Conservation (phyloP, 495 filamentous ascomycete genomes). For the Aspergillus carlsbadensis region DNA sequence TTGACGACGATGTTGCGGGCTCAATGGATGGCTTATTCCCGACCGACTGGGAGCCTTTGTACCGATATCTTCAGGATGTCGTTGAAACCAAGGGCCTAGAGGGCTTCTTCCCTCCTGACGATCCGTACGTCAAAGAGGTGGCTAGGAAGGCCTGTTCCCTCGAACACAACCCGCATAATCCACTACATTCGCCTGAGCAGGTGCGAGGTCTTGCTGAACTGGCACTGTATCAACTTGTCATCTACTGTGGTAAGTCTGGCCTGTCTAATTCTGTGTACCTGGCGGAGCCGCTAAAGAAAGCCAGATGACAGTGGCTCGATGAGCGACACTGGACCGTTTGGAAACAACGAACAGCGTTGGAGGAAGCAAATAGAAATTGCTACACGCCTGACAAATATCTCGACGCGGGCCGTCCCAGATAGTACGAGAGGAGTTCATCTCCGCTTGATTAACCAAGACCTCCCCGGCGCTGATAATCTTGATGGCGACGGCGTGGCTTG, state of each 20-base stretch:
- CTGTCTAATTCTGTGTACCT: neutral
- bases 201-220: neutral
- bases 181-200: neutral
- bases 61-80: no score
- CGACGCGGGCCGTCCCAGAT: neutral
- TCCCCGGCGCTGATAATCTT: neutral
- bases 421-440: neutral
- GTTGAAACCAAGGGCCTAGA: no score
- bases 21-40: neutral
- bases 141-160: neutral
- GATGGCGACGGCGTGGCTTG: neutral
- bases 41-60: no score
- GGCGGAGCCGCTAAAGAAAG: no score
- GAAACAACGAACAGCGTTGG: neutral
- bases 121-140: neutral
- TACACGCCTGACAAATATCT: neutral
- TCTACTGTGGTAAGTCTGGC: neutral
- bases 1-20: neutral
- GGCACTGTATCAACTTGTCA: neutral
- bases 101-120: neutral
- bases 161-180: neutral
- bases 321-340: neutral
- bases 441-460: neutral
- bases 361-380: neutral
- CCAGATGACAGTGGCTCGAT: neutral